Evolutionary conservation across 345 rosid genomes (phyloP), one percentile per base, ranked within the genome.

Genomic region (Viola odorata): DNA sequence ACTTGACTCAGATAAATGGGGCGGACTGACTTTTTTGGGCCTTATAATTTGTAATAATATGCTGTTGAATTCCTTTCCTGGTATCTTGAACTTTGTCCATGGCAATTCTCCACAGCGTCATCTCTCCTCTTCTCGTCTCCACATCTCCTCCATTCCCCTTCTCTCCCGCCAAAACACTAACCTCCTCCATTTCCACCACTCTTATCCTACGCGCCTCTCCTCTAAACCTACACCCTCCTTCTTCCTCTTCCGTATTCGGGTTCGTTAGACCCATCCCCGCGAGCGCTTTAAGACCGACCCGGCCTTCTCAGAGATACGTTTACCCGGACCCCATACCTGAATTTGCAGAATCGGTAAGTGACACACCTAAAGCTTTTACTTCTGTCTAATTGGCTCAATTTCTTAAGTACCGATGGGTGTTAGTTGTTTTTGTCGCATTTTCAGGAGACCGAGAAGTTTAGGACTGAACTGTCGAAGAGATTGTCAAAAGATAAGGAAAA

Each of bases 391-490:
- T 23, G 2, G 1, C 32, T 23, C 32, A 23, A 23, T 23, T 23
- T 23, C 32, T 23, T 23, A 23, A 23, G 32, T 23, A 23, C 32
- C 1, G 32, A 23, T 23, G 32, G 32, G 32, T 23, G 32, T 23
- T 23, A 23, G 32, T 23, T 23, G 32, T 23, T 23, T 23, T 23
- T 23, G 32, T 23, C 32, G 32, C 32, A 23, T 23, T 23, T 42
- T 13, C 50, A 79, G 84, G 85, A 81, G 72, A 79, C 78, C 7
- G 56, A 50, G 71, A 73, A 71, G 76, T 84, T 83, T 64, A 68
- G 67, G 72, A 50, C 12, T 49, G 84, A 75, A 73, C 75, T 73
- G 41, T 58, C 56, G 50, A 69, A 69, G 76, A 81, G 75, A 75
- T 70, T 81, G 53, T 60, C 64, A 3, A 54, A 41, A 62, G 81